phyloP scores from a whole-genome alignment of 495 filamentous ascomycete genomes.

The Neurospora pannonica region DNA sequence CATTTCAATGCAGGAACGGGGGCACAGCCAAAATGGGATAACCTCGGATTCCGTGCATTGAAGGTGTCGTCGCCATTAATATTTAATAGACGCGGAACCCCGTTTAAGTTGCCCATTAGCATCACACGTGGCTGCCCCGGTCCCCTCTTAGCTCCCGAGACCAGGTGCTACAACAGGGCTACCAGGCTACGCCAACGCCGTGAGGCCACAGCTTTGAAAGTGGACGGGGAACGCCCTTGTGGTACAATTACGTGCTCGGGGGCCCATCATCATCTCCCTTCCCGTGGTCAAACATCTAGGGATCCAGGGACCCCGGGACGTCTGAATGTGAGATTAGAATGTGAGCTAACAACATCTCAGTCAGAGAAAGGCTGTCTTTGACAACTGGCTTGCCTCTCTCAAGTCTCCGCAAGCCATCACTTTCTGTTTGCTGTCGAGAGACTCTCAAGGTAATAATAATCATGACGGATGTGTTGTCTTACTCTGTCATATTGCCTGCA shows the following conservation, averaged over 20 bases:
- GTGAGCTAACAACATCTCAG: neutral
- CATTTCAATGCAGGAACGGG: neutral
- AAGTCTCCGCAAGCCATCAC: neutral
- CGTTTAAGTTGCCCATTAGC: neutral
- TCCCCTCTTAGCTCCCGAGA: neutral
- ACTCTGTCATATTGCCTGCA: neutral
- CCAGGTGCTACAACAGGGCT: neutral
- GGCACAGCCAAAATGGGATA: neutral
- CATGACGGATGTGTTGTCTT: neutral
- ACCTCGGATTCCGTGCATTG: neutral
- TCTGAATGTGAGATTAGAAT: neutral
- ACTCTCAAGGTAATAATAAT: neutral
- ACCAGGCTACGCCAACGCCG: neutral
- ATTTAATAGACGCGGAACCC: neutral
- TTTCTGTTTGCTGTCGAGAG: neutral
- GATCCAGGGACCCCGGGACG: neutral
- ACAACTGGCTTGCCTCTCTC: neutral
- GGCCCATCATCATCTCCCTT: neutral
- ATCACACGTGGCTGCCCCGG: neutral
- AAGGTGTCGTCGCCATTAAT: neutral
- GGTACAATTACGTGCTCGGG: neutral
- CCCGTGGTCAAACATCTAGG: neutral
- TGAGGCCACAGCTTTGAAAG: neutral
- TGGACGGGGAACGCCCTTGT: neutral
- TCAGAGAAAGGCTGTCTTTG: neutral